Evolutionary conservation across 192 early-diverging fungal genomes (phyloP), one percentile per base, ranked within the genome.

Genomic region (Chytriomyces sp.): DNA sequence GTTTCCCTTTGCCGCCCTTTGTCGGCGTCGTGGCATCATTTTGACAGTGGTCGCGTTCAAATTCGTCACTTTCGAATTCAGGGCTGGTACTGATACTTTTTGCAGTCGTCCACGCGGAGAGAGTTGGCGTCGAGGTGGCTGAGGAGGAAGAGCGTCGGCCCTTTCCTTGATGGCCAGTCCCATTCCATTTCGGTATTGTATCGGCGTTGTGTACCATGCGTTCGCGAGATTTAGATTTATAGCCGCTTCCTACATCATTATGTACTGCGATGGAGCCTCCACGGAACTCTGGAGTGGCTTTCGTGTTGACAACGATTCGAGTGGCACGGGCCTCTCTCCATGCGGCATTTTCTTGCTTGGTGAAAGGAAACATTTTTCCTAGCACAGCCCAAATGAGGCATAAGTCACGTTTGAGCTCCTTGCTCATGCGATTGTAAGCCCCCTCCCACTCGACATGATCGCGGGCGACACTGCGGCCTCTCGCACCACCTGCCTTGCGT

Each of bases 341-440:
- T 3, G 37, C 64, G 1, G 53, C 64, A 39, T 75, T 75, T 31
- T 75, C 73, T 26, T 26, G 32, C 54, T 75, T 75, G 19, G 73
- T 41, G 59, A 69, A 75, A 0, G 73, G 73, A 36, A 54, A 75
- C 37, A 75, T 28, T 49, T 68, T 75, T 26, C 73, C 73, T 8
- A n/a, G 28, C 1, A 75, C 19, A 12, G 73, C 58, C 73, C 73
- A 75, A 7, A 75, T 30, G 26, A 22, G 53, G 22, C 38, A 52
- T 19, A 75, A 54, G 38, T 59, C 39, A n/a, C 55, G 66, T 49
- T 68, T 75, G 26, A 75, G 17, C 25, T 75, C 73, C 33, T 39
- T 38, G n/a, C 32, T 17, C 73, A 67, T 75, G 7, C 38, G 19
- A 6, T 26, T 4, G 14, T 52, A 52, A 3, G 64, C 73, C 5